Evolutionary conservation across 2,329 filamentous ascomycete species (phyloP).

Genomic region (Pleoardoris graminearum): DNA sequence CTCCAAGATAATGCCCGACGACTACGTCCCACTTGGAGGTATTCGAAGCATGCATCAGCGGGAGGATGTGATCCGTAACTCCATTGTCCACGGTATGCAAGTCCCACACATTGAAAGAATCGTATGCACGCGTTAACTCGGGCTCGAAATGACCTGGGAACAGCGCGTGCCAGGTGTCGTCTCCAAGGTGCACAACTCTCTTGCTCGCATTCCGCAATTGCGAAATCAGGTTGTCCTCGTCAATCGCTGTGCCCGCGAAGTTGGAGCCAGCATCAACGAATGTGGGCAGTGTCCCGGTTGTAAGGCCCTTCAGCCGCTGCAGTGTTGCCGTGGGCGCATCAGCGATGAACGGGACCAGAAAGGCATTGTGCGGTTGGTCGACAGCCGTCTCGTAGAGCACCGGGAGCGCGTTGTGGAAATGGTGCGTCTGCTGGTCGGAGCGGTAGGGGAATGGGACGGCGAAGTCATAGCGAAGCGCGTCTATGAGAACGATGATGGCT

Average conservation of each 20-base stretch:
- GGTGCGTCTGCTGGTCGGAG: slow-evolving; percentile 54
- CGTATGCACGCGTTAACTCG: slow-evolving; percentile 84
- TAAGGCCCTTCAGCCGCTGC: slow-evolving; percentile 89
- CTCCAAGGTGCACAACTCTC: slow-evolving; percentile 89
- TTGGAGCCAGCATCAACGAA: slow-evolving; percentile 94
- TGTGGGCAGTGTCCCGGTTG: slow-evolving; percentile 90
- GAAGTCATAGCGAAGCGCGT: slow-evolving; percentile 96
- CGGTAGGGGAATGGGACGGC: slow-evolving; percentile 74
- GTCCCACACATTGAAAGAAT: slow-evolving; percentile 99
- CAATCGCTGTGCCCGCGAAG: slow-evolving; percentile 92
- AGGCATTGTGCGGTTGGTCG: slow-evolving; percentile 75
- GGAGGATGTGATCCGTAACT: slow-evolving; percentile 87
- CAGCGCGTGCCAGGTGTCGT: slow-evolving; percentile 93
- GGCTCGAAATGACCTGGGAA: slow-evolving; percentile 93
- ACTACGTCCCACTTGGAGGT: slow-evolving; percentile 85
- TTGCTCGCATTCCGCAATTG: slow-evolving; percentile 68
- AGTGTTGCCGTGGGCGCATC: slow-evolving; percentile 94
- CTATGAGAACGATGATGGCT: slow-evolving; percentile 86
- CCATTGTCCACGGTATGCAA: slow-evolving; percentile 96
- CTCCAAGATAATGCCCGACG: slow-evolving; percentile 89
- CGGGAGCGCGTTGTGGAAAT: slow-evolving; percentile 87
- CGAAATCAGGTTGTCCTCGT: slow-evolving; percentile 80
- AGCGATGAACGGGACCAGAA: slow-evolving; percentile 92
- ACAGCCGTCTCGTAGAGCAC: slow-evolving; percentile 82
- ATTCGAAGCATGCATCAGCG: slow-evolving; percentile 69